These are phyloP conservation scores for Pharnaceum exiguum DNA, from an alignment of 148 eudicot genomes.

Conservation along the genomic window DNA sequence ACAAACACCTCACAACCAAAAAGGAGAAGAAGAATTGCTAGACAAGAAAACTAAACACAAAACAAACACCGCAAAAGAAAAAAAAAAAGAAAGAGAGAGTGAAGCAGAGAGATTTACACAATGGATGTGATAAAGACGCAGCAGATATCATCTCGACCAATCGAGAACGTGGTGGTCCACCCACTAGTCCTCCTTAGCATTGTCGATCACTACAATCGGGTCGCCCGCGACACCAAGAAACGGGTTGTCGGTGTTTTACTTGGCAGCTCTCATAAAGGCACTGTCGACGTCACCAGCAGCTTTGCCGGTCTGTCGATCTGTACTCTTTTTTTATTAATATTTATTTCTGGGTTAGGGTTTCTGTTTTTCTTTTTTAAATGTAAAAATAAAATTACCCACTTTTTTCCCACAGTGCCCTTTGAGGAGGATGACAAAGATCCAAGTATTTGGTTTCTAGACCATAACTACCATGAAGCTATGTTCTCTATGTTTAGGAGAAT, in stretches of 20 bases:
- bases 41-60: not conserved
- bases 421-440: conserved; percentile 96
- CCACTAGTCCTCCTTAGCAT: conserved; percentile 88
- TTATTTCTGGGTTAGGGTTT: conserved; percentile 11
- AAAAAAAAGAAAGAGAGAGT: too few species aligned
- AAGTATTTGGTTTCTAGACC: conserved; percentile 99
- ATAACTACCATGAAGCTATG: conserved; percentile 95
- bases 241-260: conserved; percentile 91
- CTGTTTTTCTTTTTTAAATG: not conserved
- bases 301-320: conserved; percentile 54
- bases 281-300: conserved; percentile 84
- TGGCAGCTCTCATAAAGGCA: conserved; percentile 71
- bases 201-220: conserved; percentile 97
- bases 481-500: conserved; percentile 92
- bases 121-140: conserved; percentile 99
- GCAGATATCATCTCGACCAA: conserved; percentile 65
- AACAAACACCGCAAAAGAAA: too few species aligned
- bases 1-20: not conserved
- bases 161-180: conserved; percentile 90
- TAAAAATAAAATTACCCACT: not conserved
- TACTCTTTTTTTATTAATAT: not conserved
- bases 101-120: too few species aligned
- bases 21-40: not conserved
- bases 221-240: conserved; percentile 88
- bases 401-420: conserved; percentile 66